Base-by-base conservation (phyloP, 306 rosid genomes). In the Cucurbita maxima region DNA sequence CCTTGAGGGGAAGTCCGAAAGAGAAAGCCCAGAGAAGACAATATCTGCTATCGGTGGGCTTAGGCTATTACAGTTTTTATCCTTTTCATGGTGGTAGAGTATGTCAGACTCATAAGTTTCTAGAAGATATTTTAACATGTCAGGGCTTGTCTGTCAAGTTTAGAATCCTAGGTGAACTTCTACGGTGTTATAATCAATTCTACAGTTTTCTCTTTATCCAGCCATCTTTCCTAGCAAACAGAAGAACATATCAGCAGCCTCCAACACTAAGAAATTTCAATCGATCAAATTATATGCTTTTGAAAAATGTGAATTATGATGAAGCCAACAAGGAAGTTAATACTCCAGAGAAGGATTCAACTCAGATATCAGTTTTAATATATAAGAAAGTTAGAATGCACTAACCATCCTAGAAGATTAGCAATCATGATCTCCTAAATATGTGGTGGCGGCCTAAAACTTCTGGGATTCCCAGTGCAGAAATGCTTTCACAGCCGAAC, bases 401-500 rank as follows among this genome's bases (percentile, higher is more conserved):
- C 91, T 79, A 73, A 86, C 91, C 90, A 54, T 76, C 72, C 74
- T 75, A 75, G 62, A 66, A 25, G 63, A 86, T 76, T 78, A 77
- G 80, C 85, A 19, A 78, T 83, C 86, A 87, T 75, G 91, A 80
- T 83, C 87, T 86, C 76, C 93, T 83, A 85, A 77, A 77, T 76
- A 91, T 84, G 81, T 91, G 97, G 78, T 80, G 88, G 58, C 88
- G 86, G 37, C 82, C 81, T 83, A 91, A 82, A 61, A 87, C 89
- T 80, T 88, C 92, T 8, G 89, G 89, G 73, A 91, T 88, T 77
- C 92, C 92, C 79, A 85, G 73, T 12, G 96, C 89, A 47, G 89
- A 79, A 76, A 91, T 91, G 82, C 90, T 91, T 70, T 81, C 89
- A 76, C 90, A 87, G 81, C 97, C 92, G 57, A 91, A 88, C 71